These are phyloP conservation scores for Linderina pennispora DNA, from an alignment of 192 early-diverging fungal species.

Conservation along the genomic window DNA sequence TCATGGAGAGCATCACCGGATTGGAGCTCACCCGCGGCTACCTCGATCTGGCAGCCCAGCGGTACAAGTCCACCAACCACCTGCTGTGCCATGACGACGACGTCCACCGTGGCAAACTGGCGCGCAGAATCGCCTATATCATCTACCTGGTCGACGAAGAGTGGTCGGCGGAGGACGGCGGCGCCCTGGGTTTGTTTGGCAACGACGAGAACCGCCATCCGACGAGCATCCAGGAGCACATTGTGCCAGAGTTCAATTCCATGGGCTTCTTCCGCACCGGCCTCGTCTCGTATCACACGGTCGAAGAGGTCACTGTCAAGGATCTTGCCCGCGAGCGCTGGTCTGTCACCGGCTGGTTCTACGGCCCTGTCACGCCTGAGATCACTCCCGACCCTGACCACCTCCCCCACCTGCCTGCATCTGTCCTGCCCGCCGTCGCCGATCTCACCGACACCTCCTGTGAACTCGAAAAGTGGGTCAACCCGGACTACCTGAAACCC, in stretches of 20 bases:
- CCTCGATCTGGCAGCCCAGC: constrained; percentile 62
- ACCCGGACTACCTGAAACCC: constrained; percentile 39
- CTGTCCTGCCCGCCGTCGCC: constrained; percentile 2
- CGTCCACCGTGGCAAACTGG: constrained; percentile 52
- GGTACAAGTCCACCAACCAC: constrained; percentile 56
- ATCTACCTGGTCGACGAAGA: constrained; percentile 63
- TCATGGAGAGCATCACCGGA: constrained; percentile 58
- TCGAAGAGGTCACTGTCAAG: constrained; percentile 52
- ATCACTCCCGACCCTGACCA: not conserved
- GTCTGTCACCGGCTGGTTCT: constrained; percentile 65
- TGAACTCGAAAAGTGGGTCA: constrained; percentile 43
- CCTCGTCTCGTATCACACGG: constrained; percentile 52
- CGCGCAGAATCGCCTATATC: constrained; percentile 64
- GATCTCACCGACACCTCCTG: too few relatives aligned
- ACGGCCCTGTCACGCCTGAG: constrained; percentile 39
- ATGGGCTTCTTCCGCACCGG: constrained; percentile 57
- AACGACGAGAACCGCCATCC: constrained; percentile 49
- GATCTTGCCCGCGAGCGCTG: constrained; percentile 39
- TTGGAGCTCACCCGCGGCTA: constrained; percentile 52
- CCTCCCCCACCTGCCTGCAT: constrained; percentile 3
- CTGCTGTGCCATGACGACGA: constrained; percentile 72
- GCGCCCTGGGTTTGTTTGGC: constrained; percentile 56
- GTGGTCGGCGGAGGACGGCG: constrained; percentile 60
- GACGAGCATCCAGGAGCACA: constrained; percentile 24
- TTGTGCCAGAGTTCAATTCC: constrained; percentile 51